These are phyloP conservation scores for Colletotrichum coccodes DNA, from an alignment of 2,329 filamentous ascomycete genomes.

Conservation along the genomic window DNA sequence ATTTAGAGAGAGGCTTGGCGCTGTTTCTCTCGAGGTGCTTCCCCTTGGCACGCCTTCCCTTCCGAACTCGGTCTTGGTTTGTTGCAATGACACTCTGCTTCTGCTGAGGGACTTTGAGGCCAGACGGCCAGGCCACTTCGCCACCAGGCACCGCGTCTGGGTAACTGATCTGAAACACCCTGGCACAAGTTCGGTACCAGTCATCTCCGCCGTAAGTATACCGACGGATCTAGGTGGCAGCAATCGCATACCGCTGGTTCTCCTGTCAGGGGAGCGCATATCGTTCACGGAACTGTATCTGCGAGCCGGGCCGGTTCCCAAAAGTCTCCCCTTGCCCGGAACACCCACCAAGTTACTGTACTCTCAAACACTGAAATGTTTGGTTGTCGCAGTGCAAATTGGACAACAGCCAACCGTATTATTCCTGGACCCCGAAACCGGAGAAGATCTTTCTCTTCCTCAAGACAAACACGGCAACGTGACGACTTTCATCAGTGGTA, in stretches of 20 bases:
- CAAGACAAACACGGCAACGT: slow-evolving; percentile 52
- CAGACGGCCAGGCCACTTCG: slow-evolving; percentile 42
- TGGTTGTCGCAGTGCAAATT: slow-evolving; percentile 61
- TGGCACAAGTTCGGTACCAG: slow-evolving; percentile 55
- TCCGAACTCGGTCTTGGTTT: slow-evolving; percentile 50
- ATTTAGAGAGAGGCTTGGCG: slow-evolving; percentile 45
- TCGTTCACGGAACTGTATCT: slow-evolving; percentile 63
- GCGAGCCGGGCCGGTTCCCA: slow-evolving; percentile 57
- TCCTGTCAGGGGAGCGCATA: slow-evolving; percentile 61
- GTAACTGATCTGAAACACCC: slow-evolving; percentile 60
- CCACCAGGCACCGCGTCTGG: slow-evolving; percentile 58
- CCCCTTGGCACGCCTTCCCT: slow-evolving; percentile 28
- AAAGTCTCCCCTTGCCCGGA: slow-evolving; percentile 57
- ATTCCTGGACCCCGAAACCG: slow-evolving; percentile 67
- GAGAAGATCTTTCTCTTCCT: slow-evolving; percentile 59
- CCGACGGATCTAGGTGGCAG: slow-evolving; percentile 47
- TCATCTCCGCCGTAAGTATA: slow-evolving; percentile 60
- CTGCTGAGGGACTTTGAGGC: slow-evolving; percentile 52
- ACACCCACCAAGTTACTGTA: slow-evolving; percentile 65
- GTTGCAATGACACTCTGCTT: slow-evolving; percentile 59
- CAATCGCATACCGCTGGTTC: slow-evolving; percentile 55
- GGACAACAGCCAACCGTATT: slow-evolving; percentile 58
- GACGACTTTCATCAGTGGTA: slow-evolving; percentile 61
- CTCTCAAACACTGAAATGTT: slow-evolving; percentile 61
- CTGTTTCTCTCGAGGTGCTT: slow-evolving; percentile 48